Base-by-base conservation (phyloP, 2,329 filamentous ascomycete species). In the Capronia americana region DNA sequence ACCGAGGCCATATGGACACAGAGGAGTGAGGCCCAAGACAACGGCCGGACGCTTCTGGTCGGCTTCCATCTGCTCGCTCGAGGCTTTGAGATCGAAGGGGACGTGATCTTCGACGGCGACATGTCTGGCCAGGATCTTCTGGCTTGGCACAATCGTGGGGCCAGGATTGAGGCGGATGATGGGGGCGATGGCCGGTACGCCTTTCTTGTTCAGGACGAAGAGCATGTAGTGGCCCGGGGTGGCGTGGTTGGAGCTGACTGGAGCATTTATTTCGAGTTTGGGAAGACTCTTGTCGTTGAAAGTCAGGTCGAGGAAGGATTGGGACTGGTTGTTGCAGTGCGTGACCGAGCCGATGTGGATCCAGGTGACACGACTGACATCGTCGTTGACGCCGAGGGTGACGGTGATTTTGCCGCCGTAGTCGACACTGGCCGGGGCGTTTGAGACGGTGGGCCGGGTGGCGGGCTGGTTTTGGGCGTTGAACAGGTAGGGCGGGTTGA, bases 401-500 rank as follows among this genome's bases (percentile, higher is more conserved):
- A 53, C 26, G 17, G 20, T 30, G 50, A 53, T 20, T 53, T 20
- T 14, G 12, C 24, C 24, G 24, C 50, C 50, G 26, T 53, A 53
- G n/a, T 30, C 24, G 50, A 28, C 24, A n/a, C 24, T 24, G 24
- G 3, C 23, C 23, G 50, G 50, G 17, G 24, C 50, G 50, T 24
- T 28, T 23, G n/a, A 23, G n/a, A 53, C 12, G 3, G 50, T 53
- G n/a, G 20, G 50, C 44, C 44, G 44, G 44, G 44, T 8, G 7
- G 32, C 32, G 20, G 44, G 44, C 17, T 48, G 17, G 4, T 23
- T 23, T 48, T 48, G 50, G 17, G n/a, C 17, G n/a, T 48, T 14
- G 50, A 53, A 53, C n/a, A 53, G 24, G 50, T 53, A 53, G 5
- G 50, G 50, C 24, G 50, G 50, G 17, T 53, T 30, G 50, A 53